A percentile compares a stretch with the other conserved stretches of the same genome.
Evolutionary conservation across 208 protist genomes (phyloP).

Genomic region (Endotrypanum monterogeii): DNA sequence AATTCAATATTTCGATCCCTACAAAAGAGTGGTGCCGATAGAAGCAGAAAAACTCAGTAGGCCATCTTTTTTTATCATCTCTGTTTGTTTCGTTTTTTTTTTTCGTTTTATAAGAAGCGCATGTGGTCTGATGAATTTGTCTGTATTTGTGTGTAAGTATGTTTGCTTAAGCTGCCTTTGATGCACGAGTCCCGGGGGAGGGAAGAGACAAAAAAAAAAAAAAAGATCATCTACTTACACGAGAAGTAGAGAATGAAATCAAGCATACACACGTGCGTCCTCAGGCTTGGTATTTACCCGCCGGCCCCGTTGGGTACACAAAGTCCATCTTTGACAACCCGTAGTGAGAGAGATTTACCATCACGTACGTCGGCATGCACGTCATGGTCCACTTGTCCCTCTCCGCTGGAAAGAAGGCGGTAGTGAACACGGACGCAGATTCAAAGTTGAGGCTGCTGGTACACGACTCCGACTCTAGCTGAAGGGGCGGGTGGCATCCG

Average conservation of each 20-base stretch:
- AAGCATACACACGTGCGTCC: background rate
- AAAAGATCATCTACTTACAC: no score
- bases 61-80: background rate
- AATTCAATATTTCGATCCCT: background rate
- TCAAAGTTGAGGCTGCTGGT: background rate
- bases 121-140: no score
- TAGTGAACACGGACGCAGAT: constrained; percentile 18
- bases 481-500: background rate
- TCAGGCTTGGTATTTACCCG: constrained; percentile 7
- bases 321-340: constrained; percentile 58
- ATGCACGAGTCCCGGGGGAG: no score
- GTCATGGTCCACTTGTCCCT: constrained; percentile 17
- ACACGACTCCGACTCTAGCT: background rate
- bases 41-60: background rate
- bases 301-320: constrained; percentile 28
- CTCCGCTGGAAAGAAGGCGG: constrained; percentile 33
- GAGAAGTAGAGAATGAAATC: background rate
- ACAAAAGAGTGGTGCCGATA: background rate
- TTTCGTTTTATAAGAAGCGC: background rate
- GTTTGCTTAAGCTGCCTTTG: no score
- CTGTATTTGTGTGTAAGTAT: no score
- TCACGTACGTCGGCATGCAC: constrained; percentile 40
- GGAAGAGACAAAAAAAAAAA: no score
- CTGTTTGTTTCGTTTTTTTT: background rate
- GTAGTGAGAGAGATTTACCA: constrained; percentile 46